These are phyloP conservation scores for Scheffersomyces spartinae DNA, from an alignment of 805 yeast species.

Conservation along the genomic window DNA sequence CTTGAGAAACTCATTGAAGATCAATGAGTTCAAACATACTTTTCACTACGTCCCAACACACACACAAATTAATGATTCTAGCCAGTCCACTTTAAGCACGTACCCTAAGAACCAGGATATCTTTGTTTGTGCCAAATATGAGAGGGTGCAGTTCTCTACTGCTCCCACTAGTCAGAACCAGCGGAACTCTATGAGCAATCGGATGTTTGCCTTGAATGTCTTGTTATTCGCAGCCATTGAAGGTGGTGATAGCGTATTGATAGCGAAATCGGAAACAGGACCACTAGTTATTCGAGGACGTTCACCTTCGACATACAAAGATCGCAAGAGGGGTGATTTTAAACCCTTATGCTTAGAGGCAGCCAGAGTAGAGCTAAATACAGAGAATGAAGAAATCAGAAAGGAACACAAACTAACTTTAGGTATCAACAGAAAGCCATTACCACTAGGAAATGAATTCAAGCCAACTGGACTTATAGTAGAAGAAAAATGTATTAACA, in stretches of 20 bases:
- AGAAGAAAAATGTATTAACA: too few relatives aligned
- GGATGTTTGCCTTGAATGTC: conserved; percentile 41
- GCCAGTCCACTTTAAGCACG: neutral
- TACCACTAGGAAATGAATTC: too few relatives aligned
- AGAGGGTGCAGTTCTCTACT: conserved; percentile 52
- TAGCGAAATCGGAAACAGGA: conserved; percentile 43
- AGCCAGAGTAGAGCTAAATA: too few relatives aligned
- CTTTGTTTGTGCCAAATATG: conserved; percentile 40
- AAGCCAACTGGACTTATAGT: too few relatives aligned
- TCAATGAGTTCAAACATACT: conserved; percentile 40
- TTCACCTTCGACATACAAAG: conserved; percentile 47
- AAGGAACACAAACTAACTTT: too few relatives aligned
- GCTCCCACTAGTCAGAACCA: conserved; percentile 43
- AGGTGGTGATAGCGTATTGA: conserved; percentile 20
- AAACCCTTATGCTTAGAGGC: too few relatives aligned
- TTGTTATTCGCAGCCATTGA: conserved; percentile 39
- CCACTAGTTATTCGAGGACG: conserved; percentile 52
- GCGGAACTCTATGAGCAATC: conserved; percentile 30
- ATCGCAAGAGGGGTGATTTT: neutral
- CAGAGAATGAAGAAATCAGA: too few relatives aligned
- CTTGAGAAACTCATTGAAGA: conserved; percentile 42
- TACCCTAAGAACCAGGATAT: conserved; percentile 3
- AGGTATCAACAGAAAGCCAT: too few relatives aligned
- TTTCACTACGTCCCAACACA: conserved; percentile 31
- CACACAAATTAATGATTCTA: neutral